Evolutionary conservation across 2,329 filamentous ascomycete genomes (phyloP), one percentile per base, ranked within the genome.

Genomic region (Diaporthe vexans): DNA sequence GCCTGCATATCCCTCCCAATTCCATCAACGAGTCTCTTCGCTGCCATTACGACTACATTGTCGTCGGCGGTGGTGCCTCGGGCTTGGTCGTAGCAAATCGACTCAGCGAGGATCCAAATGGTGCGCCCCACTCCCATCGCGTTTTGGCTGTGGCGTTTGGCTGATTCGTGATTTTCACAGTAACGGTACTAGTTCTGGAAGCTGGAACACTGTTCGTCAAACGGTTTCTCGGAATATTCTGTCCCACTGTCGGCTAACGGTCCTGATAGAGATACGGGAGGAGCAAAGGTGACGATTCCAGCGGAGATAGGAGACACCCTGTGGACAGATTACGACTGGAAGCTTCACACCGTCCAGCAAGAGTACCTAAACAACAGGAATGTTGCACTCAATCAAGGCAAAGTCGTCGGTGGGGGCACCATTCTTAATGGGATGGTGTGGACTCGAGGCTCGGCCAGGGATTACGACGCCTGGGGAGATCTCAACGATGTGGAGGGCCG

Each of bases 41-140:
- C 29, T 48, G 33, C 15, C 43, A 74, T 19, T 84, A 84, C 69
- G 81, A 84, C 72, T 84, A 83, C 69, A 78, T 87, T 21, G 79
- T 88, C 54, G 81, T 86, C 35, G 87, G 87, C 5, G 87, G 86
- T 24, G 87, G 87, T 6, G 81, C 84, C 37, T 85, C 85, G 46
- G 85, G 87, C 33, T 81, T 88, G 15, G 83, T 85, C 1, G 79
- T 88, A 37, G 85, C 85, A 33, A 83, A 83, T 33, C 79, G 85
- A 5, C 79, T 88, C 57, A 83, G 83, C 24, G 85, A 87, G 77
- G 80, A 85, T 72, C 67, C 78, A 13, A 74, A 77, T 65, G 58
- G 77, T 79, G 70, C 33, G 72, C 48, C 7, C 8, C 7, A 9
- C 10, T 46, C 15, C 24, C 17, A 10, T 2, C n/a, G 4, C 6